Evolutionary conservation across 306 rosid species (phyloP).

Genomic region (Inga laurina): DNA sequence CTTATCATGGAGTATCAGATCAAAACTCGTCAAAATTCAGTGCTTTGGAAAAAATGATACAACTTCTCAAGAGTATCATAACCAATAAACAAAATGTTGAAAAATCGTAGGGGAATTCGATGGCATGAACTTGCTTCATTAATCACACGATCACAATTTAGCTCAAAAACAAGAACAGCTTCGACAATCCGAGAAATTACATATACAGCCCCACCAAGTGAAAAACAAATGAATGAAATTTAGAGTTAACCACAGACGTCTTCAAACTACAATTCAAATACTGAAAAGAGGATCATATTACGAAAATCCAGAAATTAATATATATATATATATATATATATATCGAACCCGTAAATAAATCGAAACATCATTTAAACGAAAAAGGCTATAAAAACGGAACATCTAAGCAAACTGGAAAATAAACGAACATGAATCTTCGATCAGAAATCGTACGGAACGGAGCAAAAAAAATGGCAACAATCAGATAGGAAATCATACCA

Average conservation of each 20-base stretch:
- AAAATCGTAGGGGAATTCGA: not conserved
- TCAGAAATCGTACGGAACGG: conserved; percentile 33
- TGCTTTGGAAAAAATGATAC: not conserved
- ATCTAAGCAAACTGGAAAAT: not conserved
- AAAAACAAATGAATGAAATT: not conserved
- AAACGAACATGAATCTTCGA: conserved; percentile 29
- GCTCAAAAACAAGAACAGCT: not conserved
- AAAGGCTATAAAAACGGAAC: not conserved
- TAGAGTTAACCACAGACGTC: not conserved
- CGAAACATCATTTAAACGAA: conserved; percentile 1
- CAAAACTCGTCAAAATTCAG: not conserved
- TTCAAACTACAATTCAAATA: conserved; percentile 14
- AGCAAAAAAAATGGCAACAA: conserved; percentile 15
- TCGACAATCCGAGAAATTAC: not conserved
- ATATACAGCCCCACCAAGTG: not conserved
- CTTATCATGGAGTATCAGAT: not conserved
- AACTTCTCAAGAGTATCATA: not conserved
- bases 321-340: not conserved
- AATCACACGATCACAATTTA: not conserved
- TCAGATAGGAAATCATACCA: conserved; percentile 30
- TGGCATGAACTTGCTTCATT: not conserved
- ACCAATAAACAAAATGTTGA: not conserved
- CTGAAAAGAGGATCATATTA: conserved; percentile 20
- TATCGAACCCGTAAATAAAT: not conserved
- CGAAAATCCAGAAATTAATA: conserved; percentile 19